Base-by-base conservation (phyloP, 345 rosid genomes). In the Orychophragmus violaceus region DNA sequence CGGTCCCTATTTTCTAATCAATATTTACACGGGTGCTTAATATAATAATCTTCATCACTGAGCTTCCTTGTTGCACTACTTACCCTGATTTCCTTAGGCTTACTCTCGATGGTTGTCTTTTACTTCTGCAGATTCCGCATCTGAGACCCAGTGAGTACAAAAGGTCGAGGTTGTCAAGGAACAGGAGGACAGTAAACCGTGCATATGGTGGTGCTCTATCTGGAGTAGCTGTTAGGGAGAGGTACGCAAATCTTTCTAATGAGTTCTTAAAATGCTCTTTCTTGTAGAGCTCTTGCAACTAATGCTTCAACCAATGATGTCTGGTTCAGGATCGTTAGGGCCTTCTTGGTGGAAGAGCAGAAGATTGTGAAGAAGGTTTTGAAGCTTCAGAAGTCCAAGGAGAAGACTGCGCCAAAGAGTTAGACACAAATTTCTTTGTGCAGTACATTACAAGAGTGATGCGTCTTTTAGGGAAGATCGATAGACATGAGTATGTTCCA, bases 101-200 rank as follows among this genome's bases (percentile, higher is more conserved):
- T 18, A 17, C 19, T 1, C 23, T 45, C 3, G 2, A 8, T 53
- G 12, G 35, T 30, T 29, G 13, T 2, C 0, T 37, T 44, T 64
- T n/a, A n/a, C n/a, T n/a, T n/a, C n/a, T n/a, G 57, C 77, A 86
- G 96, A 85, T 89, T 72, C 93, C 93, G 14, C 96, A 86, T 66
- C 42, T 89, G 82, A 83, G 93, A 65, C 93, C 92, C 3, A 67
- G 87, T 58, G 93, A 89, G 53, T 89, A 89, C 74, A 89, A 86
- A 74, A 86, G 88, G 71, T 82, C 93, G 6, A 79, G 90, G 50
- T 77, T 86, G 63, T 53, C 96, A 5, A 89, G 96, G 75, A 89
- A 83, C 72, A 65, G 81, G 6, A 81, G 88, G 74, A 83, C 96
- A 11, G 96, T 89, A 70, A 89, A 82, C 64, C 93, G 96, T 63